Evolutionary conservation across 257 asterid species (phyloP).

Genomic region (Capsicum chinense): DNA sequence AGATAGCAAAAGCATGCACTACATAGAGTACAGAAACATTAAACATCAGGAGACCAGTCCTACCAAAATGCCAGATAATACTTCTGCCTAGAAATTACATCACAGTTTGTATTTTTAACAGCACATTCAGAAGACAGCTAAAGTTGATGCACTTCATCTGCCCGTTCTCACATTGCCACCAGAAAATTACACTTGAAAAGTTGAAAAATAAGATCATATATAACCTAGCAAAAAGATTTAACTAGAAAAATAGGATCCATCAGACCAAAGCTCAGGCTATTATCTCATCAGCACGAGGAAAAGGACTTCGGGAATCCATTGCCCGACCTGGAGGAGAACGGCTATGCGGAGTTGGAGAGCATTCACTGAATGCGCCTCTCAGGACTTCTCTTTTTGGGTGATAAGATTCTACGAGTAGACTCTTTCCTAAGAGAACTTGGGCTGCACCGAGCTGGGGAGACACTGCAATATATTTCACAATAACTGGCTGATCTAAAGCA

Average conservation of each 20-base stretch:
- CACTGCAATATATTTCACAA: slow-evolving; percentile 25
- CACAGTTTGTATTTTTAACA: not conserved
- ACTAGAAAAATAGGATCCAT: not conserved
- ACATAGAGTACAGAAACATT: not conserved
- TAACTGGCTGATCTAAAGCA: not conserved
- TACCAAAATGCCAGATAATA: slow-evolving; percentile 27
- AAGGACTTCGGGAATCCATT: slow-evolving; percentile 33
- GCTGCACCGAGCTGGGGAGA: slow-evolving; percentile 34
- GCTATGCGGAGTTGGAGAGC: slow-evolving; percentile 35
- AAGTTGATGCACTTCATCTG: not conserved
- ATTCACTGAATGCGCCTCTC: slow-evolving; percentile 27
- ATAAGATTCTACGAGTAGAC: slow-evolving; percentile 35
- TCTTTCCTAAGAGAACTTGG: slow-evolving; percentile 35
- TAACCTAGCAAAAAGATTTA: not conserved
- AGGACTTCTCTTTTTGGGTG: slow-evolving; percentile 37
- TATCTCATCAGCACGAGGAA: slow-evolving; percentile 29
- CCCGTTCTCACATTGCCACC: not conserved
- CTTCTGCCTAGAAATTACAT: not conserved
- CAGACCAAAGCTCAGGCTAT: not conserved
- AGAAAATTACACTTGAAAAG: slow-evolving; percentile 35
- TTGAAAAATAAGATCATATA: not conserved
- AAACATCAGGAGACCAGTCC: slow-evolving; percentile 26
- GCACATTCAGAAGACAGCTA: slow-evolving; percentile 14
- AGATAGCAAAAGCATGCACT: not conserved
- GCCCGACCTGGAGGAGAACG: slow-evolving; percentile 18